Percentiles rank a stretch among this genome's conserved stretches.
These are phyloP conservation scores for Dipodascus geniculatus DNA, from an alignment of 805 yeast species.

Conservation along the genomic window DNA sequence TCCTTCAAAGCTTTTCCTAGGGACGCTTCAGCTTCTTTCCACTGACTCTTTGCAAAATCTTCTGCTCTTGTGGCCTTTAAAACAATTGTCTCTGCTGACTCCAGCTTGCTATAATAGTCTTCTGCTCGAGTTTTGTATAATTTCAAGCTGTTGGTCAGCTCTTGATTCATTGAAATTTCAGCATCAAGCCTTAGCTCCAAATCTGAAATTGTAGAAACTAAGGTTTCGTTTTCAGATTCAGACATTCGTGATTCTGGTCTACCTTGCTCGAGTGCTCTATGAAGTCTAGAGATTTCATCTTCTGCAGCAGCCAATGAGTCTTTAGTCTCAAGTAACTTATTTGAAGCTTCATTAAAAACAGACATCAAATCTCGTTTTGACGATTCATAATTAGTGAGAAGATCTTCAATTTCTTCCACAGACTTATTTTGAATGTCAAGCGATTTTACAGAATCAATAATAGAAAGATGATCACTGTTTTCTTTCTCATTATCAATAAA, in stretches of 20 bases:
- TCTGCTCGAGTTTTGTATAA: slow-evolving; percentile 64
- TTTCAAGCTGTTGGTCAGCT: slow-evolving; percentile 42
- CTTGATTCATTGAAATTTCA: slow-evolving; percentile 41
- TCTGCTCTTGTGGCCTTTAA: slow-evolving; percentile 53
- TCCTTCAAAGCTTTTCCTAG: slow-evolving; percentile 41
- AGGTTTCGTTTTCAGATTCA: neutral
- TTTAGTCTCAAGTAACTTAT: slow-evolving; percentile 14
- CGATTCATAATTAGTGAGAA: slow-evolving; percentile 7
- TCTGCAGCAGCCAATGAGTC: slow-evolving; percentile 17
- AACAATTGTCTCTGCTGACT: slow-evolving; percentile 66
- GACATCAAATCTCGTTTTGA: slow-evolving; percentile 15
- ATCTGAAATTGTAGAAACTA: slow-evolving; percentile 19
- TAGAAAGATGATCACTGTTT: neutral
- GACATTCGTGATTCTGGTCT: neutral
- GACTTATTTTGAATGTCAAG: slow-evolving; percentile 1
- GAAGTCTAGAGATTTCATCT: slow-evolving; percentile 14
- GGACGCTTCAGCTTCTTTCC: slow-evolving; percentile 37
- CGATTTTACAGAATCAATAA: slow-evolving; percentile 1
- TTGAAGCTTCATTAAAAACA: slow-evolving; percentile 20
- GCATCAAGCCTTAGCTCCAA: slow-evolving; percentile 48
- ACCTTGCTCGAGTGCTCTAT: slow-evolving; percentile 1
- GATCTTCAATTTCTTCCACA: slow-evolving; percentile 9
- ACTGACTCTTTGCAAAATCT: slow-evolving; percentile 38
- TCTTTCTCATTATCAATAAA: neutral
- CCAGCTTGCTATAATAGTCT: slow-evolving; percentile 59